A percentile compares a stretch with the other conserved stretches of the same genome.
Evolutionary conservation across 2,329 filamentous ascomycete genomes (phyloP).

Genomic region (Colletotrichum euphorbiae): DNA sequence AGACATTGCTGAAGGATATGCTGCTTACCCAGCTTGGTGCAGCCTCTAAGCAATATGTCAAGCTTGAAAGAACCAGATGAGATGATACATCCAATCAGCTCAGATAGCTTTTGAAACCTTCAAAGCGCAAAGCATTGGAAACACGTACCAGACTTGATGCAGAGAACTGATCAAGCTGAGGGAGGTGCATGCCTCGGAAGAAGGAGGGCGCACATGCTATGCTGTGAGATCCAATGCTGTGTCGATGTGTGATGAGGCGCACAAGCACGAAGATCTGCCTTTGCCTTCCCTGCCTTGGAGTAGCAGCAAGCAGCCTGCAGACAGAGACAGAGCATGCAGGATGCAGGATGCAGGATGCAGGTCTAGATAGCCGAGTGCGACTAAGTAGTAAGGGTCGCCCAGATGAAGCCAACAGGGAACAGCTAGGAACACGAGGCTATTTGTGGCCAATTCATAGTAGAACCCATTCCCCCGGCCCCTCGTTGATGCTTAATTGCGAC

Average conservation of each 20-base stretch:
- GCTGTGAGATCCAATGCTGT: slow-evolving; percentile 1
- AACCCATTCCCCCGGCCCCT: not conserved
- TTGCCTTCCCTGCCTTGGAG: too few species aligned
- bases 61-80: not conserved
- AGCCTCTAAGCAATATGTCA: not conserved
- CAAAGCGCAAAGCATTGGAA: slow-evolving; percentile 2
- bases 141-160: slow-evolving; percentile 11
- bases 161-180: not conserved
- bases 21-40: not conserved
- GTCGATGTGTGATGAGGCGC: not conserved
- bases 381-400: not conserved
- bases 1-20: too few species aligned
- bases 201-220: slow-evolving; percentile 21
- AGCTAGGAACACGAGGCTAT: not conserved
- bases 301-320: not conserved
- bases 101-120: not conserved
- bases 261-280: not conserved
- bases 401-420: slow-evolving; percentile 16
- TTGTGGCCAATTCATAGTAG: not conserved
- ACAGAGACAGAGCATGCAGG: too few species aligned
- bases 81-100: not conserved
- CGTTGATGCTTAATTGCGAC: not conserved
- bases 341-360: too few species aligned
- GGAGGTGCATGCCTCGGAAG: slow-evolving; percentile 17
- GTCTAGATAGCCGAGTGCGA: slow-evolving; percentile 19